Conservation (phyloP, 1,139 yeast species). For the Pichia inconspicua region DNA sequence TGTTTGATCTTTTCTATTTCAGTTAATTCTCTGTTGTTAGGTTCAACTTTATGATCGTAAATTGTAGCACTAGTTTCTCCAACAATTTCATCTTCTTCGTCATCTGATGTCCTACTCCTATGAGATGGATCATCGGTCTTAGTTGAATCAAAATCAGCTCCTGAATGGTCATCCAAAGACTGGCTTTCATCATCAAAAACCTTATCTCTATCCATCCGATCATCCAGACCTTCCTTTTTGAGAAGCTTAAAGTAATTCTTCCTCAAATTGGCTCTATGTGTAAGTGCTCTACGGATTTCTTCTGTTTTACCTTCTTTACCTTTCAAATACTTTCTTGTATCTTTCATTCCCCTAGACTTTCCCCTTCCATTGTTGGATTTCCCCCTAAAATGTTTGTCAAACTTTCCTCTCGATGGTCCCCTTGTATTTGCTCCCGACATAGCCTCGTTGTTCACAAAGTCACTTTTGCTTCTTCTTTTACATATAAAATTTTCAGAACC, state of each 20-base stretch:
- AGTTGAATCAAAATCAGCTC: neutral
- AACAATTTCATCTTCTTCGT: conserved; percentile 1
- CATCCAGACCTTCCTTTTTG: conserved; percentile 60
- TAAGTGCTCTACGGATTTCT: conserved; percentile 70
- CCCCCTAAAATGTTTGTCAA: neutral
- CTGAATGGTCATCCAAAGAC: neutral
- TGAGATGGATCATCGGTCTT: conserved; percentile 14
- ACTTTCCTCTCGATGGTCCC: neutral
- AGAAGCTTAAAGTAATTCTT: conserved; percentile 74
- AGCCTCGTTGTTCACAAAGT: neutral
- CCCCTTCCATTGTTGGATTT: neutral
- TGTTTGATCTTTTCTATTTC: conserved; percentile 12
- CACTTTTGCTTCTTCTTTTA: no score
- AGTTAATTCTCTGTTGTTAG: neutral
- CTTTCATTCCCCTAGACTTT: conserved; percentile 2
- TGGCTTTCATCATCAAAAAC: neutral
- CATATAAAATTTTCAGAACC: no score
- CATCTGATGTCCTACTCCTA: conserved; percentile 16
- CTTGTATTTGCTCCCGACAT: neutral
- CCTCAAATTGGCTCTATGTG: conserved; percentile 76
- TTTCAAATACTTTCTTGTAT: conserved; percentile 14
- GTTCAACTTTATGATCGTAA: neutral
- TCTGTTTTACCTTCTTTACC: conserved; percentile 26
- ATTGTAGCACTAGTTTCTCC: neutral
- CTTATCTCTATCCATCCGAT: no score